Conservation (phyloP, 163 green algal species). For the Coccomyxa subellipsoidea region DNA sequence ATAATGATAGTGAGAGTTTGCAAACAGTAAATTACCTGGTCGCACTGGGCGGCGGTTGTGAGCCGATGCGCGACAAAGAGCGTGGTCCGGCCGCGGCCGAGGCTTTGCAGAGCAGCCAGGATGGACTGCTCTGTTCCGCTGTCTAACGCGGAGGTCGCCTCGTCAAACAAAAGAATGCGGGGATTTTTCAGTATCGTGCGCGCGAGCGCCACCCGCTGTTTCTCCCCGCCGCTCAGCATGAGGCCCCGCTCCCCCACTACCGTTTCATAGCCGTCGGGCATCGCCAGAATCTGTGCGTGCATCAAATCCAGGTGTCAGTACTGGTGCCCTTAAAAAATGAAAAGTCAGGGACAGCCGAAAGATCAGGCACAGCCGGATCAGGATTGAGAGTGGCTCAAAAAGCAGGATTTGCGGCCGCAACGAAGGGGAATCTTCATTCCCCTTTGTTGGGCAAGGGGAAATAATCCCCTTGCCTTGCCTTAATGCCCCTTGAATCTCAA, state of each 20-base stretch:
- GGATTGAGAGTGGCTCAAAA: no score
- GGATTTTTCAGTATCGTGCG: constrained; percentile 62
- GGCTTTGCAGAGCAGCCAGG: constrained; percentile 33
- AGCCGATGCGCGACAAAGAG: constrained; percentile 96
- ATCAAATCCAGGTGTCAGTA: not conserved
- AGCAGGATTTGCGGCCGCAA: no score
- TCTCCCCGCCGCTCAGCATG: constrained; percentile 83
- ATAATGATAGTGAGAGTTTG: not conserved
- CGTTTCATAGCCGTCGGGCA: constrained; percentile 84
- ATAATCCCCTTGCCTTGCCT: no score
- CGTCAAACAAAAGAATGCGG: constrained; percentile 81
- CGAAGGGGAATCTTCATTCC: no score
- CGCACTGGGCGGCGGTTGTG: constrained; percentile 87
- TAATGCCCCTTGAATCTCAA: no score
- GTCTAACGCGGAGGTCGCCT: constrained; percentile 94
- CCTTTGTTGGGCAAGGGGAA: no score
- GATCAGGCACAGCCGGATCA: no score
- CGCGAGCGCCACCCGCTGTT: constrained; percentile 87
- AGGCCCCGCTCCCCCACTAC: constrained; percentile 81
- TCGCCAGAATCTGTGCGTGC: constrained; percentile 48
- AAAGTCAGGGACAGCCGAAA: no score
- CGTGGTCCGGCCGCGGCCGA: constrained; percentile 78
- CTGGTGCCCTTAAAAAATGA: no score
- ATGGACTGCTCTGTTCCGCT: constrained; percentile 73
- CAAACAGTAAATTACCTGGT: constrained; percentile 30